These are phyloP conservation scores for Hypsizygus ulmarius DNA, from an alignment of 1,284 basidiomycete genomes.

Conservation along the genomic window DNA sequence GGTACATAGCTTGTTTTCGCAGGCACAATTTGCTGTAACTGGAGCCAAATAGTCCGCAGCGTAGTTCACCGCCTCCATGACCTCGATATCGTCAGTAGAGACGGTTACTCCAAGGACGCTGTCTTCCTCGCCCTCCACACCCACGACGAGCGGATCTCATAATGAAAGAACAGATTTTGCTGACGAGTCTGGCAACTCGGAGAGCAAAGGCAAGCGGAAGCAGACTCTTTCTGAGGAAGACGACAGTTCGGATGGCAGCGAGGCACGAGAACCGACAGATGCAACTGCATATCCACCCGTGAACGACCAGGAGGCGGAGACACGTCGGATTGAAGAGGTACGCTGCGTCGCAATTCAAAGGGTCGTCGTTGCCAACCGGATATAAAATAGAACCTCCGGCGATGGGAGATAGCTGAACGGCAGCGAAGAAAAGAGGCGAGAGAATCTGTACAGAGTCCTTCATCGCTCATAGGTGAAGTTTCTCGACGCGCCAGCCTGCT, in stretches of 20 bases:
- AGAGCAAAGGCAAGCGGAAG: conserved; percentile 16
- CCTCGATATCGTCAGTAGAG: conserved; percentile 24
- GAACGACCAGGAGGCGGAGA: conserved; percentile 62
- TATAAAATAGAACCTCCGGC: conserved; percentile 55
- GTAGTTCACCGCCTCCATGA: conserved; percentile 15
- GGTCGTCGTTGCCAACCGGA: conserved; percentile 9
- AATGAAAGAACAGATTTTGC: conserved; percentile 30
- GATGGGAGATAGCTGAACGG: conserved; percentile 72
- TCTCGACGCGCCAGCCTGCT: conserved; percentile 56
- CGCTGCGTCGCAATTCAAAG: conserved; percentile 1
- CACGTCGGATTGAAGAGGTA: conserved; percentile 69
- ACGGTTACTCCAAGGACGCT: conserved; percentile 28
- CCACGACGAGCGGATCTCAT: conserved; percentile 22
- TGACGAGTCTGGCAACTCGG: conserved; percentile 27
- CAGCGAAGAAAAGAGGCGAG: conserved; percentile 64
- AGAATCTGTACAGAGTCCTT: conserved; percentile 38
- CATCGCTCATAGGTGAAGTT: conserved; percentile 54
- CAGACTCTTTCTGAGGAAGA: conserved; percentile 22
- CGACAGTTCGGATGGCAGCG: conserved; percentile 23
- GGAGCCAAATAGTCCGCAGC: too few relatives aligned
- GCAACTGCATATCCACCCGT: conserved; percentile 58
- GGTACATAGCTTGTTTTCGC: neutral
- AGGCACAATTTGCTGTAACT: too few relatives aligned
- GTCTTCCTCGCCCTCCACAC: conserved; percentile 39
- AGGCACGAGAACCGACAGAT: conserved; percentile 24